Conservation (phyloP, 202 grass and related monocot genomes). For the Schoenoplectus triqueter region DNA sequence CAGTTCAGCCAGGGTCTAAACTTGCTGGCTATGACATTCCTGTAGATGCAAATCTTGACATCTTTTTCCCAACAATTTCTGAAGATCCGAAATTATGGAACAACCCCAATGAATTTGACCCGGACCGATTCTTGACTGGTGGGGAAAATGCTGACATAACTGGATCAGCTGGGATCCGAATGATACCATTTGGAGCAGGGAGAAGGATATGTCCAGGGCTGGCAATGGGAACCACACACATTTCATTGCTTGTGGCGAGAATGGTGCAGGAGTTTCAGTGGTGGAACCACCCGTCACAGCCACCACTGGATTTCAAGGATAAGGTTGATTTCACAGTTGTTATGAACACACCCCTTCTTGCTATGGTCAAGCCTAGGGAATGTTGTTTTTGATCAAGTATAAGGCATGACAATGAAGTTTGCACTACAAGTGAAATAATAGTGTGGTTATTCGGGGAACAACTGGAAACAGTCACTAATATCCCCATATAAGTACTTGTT, state of each 20-base stretch:
- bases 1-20: slow-evolving; percentile 52
- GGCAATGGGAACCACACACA: slow-evolving; percentile 81
- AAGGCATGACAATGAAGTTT: background rate
- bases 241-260: slow-evolving; percentile 75
- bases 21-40: slow-evolving; percentile 79
- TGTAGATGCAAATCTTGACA: slow-evolving; percentile 75
- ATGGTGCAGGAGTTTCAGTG: slow-evolving; percentile 96
- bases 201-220: slow-evolving; percentile 81
- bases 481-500: slow-evolving; percentile 8
- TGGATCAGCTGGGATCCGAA: slow-evolving; percentile 75
- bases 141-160: slow-evolving; percentile 88
- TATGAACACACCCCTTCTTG: slow-evolving; percentile 72
- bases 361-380: slow-evolving; percentile 63
- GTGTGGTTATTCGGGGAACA: slow-evolving; percentile 13
- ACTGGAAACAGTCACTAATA: slow-evolving; percentile 29
- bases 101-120: slow-evolving; percentile 72
- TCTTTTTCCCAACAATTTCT: slow-evolving; percentile 75
- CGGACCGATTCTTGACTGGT: slow-evolving; percentile 72
- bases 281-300: slow-evolving; percentile 69
- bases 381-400: slow-evolving; percentile 46
- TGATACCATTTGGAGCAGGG: slow-evolving; percentile 88
- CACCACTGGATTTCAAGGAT: slow-evolving; percentile 75
- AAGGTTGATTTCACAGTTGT: slow-evolving; percentile 93
- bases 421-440: slow-evolving; percentile 23
- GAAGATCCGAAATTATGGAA: slow-evolving; percentile 83